Evolutionary conservation across 2,329 filamentous ascomycete genomes (phyloP), one percentile per base, ranked within the genome.

Genomic region (Pseudodiploospora longispora): DNA sequence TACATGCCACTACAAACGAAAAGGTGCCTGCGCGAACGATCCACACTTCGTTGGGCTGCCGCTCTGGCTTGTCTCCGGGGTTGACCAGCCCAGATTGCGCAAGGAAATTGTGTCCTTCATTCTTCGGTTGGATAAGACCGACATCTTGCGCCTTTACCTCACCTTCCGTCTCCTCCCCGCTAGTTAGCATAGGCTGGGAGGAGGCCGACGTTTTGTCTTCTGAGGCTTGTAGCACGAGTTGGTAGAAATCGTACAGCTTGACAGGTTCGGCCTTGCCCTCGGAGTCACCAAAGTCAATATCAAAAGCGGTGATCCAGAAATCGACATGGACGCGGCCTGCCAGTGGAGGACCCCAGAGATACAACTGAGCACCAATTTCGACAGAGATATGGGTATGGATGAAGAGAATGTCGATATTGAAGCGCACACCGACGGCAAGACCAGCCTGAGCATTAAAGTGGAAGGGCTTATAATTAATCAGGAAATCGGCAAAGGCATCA

Each of bases 381-480:
- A 47, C 46, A 0, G 30, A 38, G 19, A 58, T 55, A 27, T 33
- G 43, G 0, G 50, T 46, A 1, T 46, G 45, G 2, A 55, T 42
- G 9, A 55, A 34, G 27, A 44, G 34, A 6, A 56, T 31, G 6
- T 55, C 49, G 1, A 55, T 29, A 0, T 36, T 34, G 41, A 47
- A 48, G 2, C 47, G 28, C 3, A 56, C 55, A 1, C 56, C 57
- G 5, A 60, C 54, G 3, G 33, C n/a, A 2, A 67, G n/a, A 0
- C 55, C 47, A 2, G 38, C 50, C 7, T 56, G 47, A 0, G 49
- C 57, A 2, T 30, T 37, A 52, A 60, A 65, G 31, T 48, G 29
- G 47, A 66, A 63, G 1, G 62, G 61, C 10, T 55, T 41, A 46
- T 54, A 66, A 34, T 65, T 60, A 41, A 54, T 48, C 4, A 54